Base-by-base conservation (phyloP, 768 basidiomycete genomes). In the Xerocomellus amylosporus region DNA sequence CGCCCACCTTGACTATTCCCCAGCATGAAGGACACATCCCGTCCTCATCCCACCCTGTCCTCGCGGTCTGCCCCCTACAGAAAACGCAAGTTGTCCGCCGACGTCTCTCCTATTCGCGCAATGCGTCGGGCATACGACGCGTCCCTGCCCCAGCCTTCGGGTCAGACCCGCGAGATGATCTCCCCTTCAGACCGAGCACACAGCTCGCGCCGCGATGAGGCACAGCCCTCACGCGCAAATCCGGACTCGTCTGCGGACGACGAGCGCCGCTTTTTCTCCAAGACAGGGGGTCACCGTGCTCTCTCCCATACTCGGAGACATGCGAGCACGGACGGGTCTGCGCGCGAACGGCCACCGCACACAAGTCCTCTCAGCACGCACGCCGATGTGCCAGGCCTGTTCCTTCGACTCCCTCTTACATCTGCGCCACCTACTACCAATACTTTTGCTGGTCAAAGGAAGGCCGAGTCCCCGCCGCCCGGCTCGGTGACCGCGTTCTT, bases 1-100 rank as follows among this genome's bases (percentile, higher is more conserved):
- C 17, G n/a, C 31, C 47, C 15, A 28, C 40, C 50, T 53, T 64
- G 56, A 26, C 45, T 9, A 28, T 47, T 41, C 36, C 26, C 53
- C 46, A 53, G 34, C 64, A 67, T 68, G 65, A 67, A 61, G 61
- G 65, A 59, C 64, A 47, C 51, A 15, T 49, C 61, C 19, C 64
- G 61, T 59, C 56, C 55, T 46, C 58, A 46, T 38, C 54, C 59
- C 8, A 17, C 34, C 20, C 24, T 43, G 2, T 41, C 61, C 48
- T 41, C 42, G 26, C 58, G 53, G 14, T 3, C 58, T 17, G 57
- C 38, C 22, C 66, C 64, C 1, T 66, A 68, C 58, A 61, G 48
- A 41, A 67, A 54, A 52, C 54, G 47, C 51, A 59, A 48, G 41
- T 14, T 37, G 2, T 52, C 58, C 0, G 9, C 38, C 2, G 43